Percentiles rank a stretch among this genome's conserved stretches.
Conservation (phyloP, 2,329 filamentous ascomycete genomes). For the Talaromyces marneffei region DNA sequence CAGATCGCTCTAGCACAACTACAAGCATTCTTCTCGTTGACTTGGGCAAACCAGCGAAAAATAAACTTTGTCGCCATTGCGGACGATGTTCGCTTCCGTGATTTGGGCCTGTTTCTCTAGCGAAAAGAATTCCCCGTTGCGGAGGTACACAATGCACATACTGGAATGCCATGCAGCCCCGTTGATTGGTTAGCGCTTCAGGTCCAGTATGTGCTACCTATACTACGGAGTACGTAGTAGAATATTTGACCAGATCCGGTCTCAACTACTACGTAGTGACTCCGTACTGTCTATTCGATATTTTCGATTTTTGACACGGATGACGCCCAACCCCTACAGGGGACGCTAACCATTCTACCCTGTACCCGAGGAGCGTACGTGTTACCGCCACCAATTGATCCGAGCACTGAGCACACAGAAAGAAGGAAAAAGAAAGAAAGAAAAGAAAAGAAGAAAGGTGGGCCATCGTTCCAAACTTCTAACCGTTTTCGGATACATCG, state of each 20-base stretch:
- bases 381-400: not conserved
- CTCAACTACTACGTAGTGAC: too few relatives aligned
- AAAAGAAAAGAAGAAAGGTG: not conserved
- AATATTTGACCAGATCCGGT: not conserved
- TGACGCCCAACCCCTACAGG: not conserved
- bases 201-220: too few relatives aligned
- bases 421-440: too few relatives aligned
- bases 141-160: not conserved
- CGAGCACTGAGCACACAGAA: not conserved
- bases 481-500: slow-evolving; percentile 1
- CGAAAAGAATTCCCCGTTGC: slow-evolving; percentile 2
- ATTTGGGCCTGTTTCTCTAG: not conserved
- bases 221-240: too few relatives aligned
- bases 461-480: not conserved
- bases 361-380: too few relatives aligned
- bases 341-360: too few relatives aligned
- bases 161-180: not conserved
- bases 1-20: not conserved
- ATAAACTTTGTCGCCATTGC: not conserved
- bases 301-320: not conserved
- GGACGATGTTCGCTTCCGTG: not conserved
- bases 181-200: not conserved
- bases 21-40: not conserved
- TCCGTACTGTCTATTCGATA: too few relatives aligned
- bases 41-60: not conserved